Conservation (phyloP, 1,284 basidiomycete species). For the Leccinum fuscescens region DNA sequence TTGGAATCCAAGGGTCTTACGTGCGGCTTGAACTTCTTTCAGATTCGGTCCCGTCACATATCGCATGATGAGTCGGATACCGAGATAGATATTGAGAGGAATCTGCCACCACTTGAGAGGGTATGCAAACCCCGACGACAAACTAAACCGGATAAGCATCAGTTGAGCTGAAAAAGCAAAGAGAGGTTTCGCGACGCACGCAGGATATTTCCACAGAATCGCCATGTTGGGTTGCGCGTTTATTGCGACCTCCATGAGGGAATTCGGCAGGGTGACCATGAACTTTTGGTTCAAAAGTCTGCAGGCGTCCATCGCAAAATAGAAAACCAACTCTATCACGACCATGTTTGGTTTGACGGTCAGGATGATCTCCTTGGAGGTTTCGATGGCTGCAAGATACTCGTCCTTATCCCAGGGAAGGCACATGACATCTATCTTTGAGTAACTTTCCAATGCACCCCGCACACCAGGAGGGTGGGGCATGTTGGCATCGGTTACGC, state of each 20-base stretch:
- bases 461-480: constrained; percentile 3
- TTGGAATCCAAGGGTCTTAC: constrained; percentile 1
- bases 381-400: background rate
- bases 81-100: constrained; percentile 12
- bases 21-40: background rate
- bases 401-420: constrained; percentile 3
- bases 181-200: background rate
- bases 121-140: constrained; percentile 7
- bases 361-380: constrained; percentile 4
- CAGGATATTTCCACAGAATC: constrained; percentile 12
- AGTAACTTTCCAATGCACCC: constrained; percentile 5
- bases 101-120: constrained; percentile 17
- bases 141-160: background rate
- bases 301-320: constrained; percentile 10
- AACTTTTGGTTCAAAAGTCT: constrained; percentile 1
- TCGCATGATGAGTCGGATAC: background rate
- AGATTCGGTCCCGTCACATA: background rate
- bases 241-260: background rate
- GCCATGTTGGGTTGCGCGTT: constrained; percentile 1
- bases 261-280: constrained; percentile 1
- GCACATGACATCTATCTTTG: background rate
- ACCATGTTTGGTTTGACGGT: constrained; percentile 3
- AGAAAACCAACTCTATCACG: background rate
- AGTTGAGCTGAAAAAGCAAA: background rate
- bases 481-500: background rate